Percentiles rank a stretch among this genome's conserved stretches.
These are phyloP conservation scores for Galerina marginata DNA, from an alignment of 768 basidiomycete species.

Conservation along the genomic window DNA sequence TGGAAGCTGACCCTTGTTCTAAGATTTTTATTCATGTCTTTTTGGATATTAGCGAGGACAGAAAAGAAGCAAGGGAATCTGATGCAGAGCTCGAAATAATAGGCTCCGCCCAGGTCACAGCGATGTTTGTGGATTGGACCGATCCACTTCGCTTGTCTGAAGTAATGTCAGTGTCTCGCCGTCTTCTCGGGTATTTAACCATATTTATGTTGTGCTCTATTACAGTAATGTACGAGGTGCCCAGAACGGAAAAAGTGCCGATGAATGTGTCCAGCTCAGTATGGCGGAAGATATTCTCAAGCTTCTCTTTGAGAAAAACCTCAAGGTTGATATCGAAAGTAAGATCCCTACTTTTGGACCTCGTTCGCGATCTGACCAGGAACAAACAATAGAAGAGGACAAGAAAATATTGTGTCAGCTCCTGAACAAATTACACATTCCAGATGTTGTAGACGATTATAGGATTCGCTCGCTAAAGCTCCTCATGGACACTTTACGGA, in stretches of 20 bases:
- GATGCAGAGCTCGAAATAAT: constrained; percentile 62
- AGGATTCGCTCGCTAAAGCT: constrained; percentile 68
- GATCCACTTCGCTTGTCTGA: constrained; percentile 70
- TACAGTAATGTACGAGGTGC: constrained; percentile 18
- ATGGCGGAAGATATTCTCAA: constrained; percentile 59
- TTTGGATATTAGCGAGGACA: constrained; percentile 44
- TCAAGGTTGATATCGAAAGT: constrained; percentile 31
- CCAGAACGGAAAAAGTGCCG: constrained; percentile 27
- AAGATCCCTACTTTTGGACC: constrained; percentile 1
- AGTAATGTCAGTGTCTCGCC: constrained; percentile 31
- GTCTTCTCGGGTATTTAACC: not conserved
- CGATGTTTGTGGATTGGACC: constrained; percentile 84
- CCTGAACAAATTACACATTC: constrained; percentile 70
- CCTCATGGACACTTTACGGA: constrained; percentile 61
- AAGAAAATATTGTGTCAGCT: constrained; percentile 68
- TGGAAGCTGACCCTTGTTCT: constrained; percentile 37
- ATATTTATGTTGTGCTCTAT: not conserved
- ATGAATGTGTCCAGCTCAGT: constrained; percentile 53
- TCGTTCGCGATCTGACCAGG: not conserved
- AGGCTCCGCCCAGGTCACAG: constrained; percentile 64
- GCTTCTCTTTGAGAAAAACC: constrained; percentile 47
- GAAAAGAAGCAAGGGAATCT: constrained; percentile 64
- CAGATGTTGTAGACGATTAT: constrained; percentile 72
- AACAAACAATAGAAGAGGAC: constrained; percentile 56
- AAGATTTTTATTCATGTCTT: constrained; percentile 64